Base-by-base conservation (phyloP, 2,329 filamentous ascomycete genomes). In the Fusarium lateritium region DNA sequence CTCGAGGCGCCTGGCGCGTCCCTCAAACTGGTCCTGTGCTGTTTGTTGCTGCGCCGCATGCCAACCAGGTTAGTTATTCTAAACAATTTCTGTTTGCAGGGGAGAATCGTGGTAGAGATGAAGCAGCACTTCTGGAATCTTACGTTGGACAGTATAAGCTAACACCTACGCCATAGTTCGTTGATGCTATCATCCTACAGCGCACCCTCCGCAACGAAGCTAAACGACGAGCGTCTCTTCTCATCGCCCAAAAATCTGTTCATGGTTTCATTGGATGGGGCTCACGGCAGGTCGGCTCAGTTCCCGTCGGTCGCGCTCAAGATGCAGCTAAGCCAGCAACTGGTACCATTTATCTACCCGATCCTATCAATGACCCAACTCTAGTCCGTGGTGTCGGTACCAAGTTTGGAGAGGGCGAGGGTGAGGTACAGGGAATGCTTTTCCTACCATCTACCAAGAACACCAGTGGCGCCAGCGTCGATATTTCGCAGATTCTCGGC, bases 241-340 rank as follows among this genome's bases (percentile, higher is more conserved):
- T 99, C 50, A 96, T 97, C 65, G 96, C 96, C 22, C 94, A 97
- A 74, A 98, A 98, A 79, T 98, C 94, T 4, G 97, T 98, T 82
- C 90, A 93, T 75, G 90, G 95, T 77, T 97, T 98, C 77, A 94
- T 99, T 75, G 96, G 96, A 42, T 91, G 91, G 83, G 88, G 93
- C 70, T 94, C 96, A 26, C 88, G 92, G 53, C 89, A 93, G 78
- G 92, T 94, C 51, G 95, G 96, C 38, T 92, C 94, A 8, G 93
- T 99, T 22, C 93, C 95, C n/a, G 96, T 99, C 53, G 93, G 94
- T 56, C 88, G 96, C 74, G 94, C 96, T 26, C 90, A 98, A 82
- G 96, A 99, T 78, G 88, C 89, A 76, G 92, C 96, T 70, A 97
- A 92, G 78, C 86, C 92, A 14, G 94, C 89, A 6, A 82, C 86